Evolutionary conservation across 306 rosid genomes (phyloP).

Genomic region (Lupinus albus): DNA sequence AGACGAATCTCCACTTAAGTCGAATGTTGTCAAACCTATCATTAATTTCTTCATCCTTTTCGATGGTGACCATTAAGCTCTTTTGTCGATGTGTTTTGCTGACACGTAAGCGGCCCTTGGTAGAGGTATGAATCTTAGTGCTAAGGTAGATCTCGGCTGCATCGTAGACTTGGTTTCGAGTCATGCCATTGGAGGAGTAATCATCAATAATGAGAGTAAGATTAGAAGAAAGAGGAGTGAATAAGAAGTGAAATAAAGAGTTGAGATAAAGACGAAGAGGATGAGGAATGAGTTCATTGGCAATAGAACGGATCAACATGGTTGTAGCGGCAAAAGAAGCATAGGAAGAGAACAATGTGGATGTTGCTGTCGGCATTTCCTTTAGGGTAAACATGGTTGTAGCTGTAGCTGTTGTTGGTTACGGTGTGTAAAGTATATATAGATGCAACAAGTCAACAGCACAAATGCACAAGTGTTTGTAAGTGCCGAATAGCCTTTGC

Average conservation of each 20-base stretch:
- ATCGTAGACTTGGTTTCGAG: constrained; percentile 46
- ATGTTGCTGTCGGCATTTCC: constrained; percentile 36
- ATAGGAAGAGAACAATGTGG: constrained; percentile 47
- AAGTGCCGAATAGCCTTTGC: background rate
- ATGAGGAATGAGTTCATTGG: constrained; percentile 41
- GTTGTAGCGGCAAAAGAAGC: constrained; percentile 43
- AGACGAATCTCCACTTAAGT: constrained; percentile 40
- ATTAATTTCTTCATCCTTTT: constrained; percentile 23
- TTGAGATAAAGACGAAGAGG: constrained; percentile 36
- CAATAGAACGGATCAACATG: constrained; percentile 47
- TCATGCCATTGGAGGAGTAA: background rate
- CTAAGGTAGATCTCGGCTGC: constrained; percentile 46
- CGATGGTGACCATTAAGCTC: constrained; percentile 20
- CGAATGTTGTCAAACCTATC: constrained; percentile 26
- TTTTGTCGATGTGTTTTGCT: constrained; percentile 37
- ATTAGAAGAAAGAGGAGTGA: constrained; percentile 37
- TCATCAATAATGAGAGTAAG: constrained; percentile 46
- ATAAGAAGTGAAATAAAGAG: constrained; percentile 28
- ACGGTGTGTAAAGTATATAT: background rate
- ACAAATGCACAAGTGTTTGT: background rate
- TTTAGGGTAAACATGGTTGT: constrained; percentile 14
- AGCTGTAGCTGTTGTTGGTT: too few species aligned
- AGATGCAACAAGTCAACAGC: background rate
- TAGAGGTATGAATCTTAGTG: constrained; percentile 33
- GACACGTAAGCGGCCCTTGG: constrained; percentile 32